Conservation (phyloP, 129 eudicot species). For the Helianthus annuus region DNA sequence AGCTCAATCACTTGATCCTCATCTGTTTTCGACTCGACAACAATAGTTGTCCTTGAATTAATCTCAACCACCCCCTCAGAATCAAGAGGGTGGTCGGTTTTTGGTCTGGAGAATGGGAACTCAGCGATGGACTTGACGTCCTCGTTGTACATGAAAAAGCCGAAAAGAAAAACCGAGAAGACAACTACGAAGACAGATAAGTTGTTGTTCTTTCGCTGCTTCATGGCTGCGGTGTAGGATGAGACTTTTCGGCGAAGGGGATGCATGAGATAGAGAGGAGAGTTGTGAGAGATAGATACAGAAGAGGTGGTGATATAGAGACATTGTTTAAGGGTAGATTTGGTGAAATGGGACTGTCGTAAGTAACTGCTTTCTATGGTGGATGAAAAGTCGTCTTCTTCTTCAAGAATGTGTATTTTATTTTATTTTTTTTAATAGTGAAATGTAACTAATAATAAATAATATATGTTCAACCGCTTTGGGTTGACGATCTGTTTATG, state of each 20-base stretch:
- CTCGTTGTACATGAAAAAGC: constrained; percentile 87
- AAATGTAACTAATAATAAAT: constrained; percentile 35
- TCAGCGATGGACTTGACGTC: constrained; percentile 90
- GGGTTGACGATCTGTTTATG: constrained; percentile 16
- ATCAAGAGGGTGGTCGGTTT: background rate
- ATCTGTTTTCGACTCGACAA: constrained; percentile 48
- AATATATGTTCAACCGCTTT: constrained; percentile 29
- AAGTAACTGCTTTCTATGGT: constrained; percentile 49
- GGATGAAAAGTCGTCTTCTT: constrained; percentile 63
- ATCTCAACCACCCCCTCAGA: constrained; percentile 27
- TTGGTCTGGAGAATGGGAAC: constrained; percentile 67
- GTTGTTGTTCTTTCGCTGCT: constrained; percentile 63
- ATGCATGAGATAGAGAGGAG: constrained; percentile 43
- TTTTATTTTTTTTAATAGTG: background rate
- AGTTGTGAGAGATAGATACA: constrained; percentile 12
- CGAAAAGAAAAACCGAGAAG: constrained; percentile 74
- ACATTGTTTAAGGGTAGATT: constrained; percentile 39
- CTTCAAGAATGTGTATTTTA: constrained; percentile 33
- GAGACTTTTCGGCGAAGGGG: constrained; percentile 72
- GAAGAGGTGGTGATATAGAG: constrained; percentile 30
- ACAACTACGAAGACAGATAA: constrained; percentile 67
- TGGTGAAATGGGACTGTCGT: constrained; percentile 84
- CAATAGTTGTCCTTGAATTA: constrained; percentile 47
- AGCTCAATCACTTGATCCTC: constrained; percentile 41
- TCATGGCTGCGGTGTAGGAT: constrained; percentile 52